These are phyloP conservation scores for Danielia oregonensis DNA, from an alignment of 805 yeast genomes.

Conservation along the genomic window DNA sequence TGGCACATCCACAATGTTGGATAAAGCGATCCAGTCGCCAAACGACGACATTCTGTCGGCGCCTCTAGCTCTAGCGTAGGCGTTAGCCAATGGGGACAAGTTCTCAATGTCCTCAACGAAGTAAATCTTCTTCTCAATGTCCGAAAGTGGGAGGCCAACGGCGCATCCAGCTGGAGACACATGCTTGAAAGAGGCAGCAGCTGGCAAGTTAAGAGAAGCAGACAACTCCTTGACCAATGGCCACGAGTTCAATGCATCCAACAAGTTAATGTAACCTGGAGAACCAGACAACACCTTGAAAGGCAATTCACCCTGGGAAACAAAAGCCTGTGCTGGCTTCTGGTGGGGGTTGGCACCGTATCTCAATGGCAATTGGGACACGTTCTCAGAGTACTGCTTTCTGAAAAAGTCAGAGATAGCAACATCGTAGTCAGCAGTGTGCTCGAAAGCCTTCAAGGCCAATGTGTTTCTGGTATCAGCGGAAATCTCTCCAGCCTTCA, in stretches of 20 bases:
- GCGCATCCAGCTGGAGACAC: conserved; percentile 99
- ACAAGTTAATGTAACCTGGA: conserved; percentile 95
- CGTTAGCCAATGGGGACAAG: conserved; percentile 94
- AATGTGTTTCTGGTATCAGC: conserved; percentile 71
- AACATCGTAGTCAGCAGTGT: conserved; percentile 95
- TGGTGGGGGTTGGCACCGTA: conserved; percentile 99
- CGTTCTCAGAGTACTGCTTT: conserved; percentile 90
- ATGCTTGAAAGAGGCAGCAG: conserved; percentile 98
- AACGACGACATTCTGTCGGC: conserved; percentile 99
- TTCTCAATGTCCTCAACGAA: conserved; percentile 93
- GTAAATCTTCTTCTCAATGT: conserved; percentile 89
- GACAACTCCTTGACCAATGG: conserved; percentile 96
- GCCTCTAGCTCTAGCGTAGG: conserved; percentile 99
- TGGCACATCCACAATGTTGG: conserved; percentile 92
- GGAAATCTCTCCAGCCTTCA: conserved; percentile 69
- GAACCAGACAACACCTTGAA: conserved; percentile 92
- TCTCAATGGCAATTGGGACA: conserved; percentile 87
- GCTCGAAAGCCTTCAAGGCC: conserved; percentile 97
- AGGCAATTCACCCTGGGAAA: conserved; percentile 82
- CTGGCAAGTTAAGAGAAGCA: conserved; percentile 91
- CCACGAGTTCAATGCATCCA: conserved; percentile 98
- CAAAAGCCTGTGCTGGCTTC: conserved; percentile 97
- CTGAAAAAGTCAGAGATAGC: conserved; percentile 96
- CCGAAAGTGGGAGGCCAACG: conserved; percentile 90
- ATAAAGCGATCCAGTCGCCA: conserved; percentile 97